Evolutionary conservation across 2,329 filamentous ascomycete genomes (phyloP).

Genomic region (Diplocarpon rosae): DNA sequence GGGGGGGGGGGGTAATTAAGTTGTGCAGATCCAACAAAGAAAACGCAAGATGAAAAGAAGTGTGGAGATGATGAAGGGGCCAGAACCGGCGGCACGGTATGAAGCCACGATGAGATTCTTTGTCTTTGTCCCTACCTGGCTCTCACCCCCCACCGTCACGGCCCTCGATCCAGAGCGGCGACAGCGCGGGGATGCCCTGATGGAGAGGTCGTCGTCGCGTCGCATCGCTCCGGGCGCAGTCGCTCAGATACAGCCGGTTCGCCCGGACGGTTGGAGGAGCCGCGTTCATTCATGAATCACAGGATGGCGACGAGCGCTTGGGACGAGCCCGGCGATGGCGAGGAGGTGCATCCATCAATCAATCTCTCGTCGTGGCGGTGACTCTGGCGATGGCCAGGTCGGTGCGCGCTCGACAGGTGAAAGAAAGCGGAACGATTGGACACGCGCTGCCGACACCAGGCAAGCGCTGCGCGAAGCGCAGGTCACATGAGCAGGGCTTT

Average conservation of each 20-base stretch:
- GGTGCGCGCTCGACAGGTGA: too few species aligned
- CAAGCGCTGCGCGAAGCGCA: too few species aligned
- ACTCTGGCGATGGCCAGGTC: conserved; percentile 11
- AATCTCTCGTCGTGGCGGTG: conserved; percentile 12
- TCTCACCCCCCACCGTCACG: conserved; percentile 15
- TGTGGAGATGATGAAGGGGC: conserved; percentile 21
- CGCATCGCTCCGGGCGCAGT: conserved; percentile 20
- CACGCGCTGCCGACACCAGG: too few species aligned
- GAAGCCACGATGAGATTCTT: conserved; percentile 10
- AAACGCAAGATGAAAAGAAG: conserved; percentile 22
- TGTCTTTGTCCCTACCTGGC: conserved; percentile 12
- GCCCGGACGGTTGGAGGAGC: conserved; percentile 18
- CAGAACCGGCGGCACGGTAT: conserved; percentile 11
- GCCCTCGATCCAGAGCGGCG: conserved; percentile 6
- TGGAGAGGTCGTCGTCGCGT: conserved; percentile 16
- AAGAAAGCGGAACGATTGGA: too few species aligned
- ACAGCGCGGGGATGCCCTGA: conserved; percentile 1
- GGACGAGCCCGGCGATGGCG: conserved; percentile 13
- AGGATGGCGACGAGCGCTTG: conserved; percentile 13
- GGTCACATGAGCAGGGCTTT: too few species aligned
- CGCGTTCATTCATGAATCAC: conserved; percentile 10
- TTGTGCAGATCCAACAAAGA: conserved; percentile 12
- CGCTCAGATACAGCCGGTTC: conserved; percentile 13
- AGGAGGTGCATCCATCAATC: conserved; percentile 16
- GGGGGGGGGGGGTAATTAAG: conserved; percentile 17